Evolutionary conservation across 2,329 filamentous ascomycete genomes (phyloP).

Genomic region (Aspergillus sp.): DNA sequence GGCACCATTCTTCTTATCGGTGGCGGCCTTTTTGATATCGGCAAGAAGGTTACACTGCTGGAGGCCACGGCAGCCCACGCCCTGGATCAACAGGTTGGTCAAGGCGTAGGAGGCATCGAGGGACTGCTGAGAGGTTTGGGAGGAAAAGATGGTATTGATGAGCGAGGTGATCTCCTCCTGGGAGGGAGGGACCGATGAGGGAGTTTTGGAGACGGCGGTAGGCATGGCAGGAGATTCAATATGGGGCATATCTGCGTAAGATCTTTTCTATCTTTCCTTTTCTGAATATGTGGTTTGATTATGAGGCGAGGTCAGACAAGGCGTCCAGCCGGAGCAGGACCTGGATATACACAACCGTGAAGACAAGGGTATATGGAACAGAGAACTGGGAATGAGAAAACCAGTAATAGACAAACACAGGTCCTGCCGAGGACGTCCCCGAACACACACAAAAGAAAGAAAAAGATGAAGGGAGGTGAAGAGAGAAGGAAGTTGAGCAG

Average conservation of each 20-base stretch:
- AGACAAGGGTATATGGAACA: neutral
- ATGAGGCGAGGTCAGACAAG: too few species aligned
- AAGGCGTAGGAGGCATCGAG: constrained; percentile 61
- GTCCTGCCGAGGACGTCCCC: neutral
- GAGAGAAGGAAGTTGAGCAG: neutral
- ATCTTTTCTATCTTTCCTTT: constrained; percentile 11
- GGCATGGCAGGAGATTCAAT: constrained; percentile 35
- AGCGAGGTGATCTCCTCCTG: constrained; percentile 58
- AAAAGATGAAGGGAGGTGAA: neutral
- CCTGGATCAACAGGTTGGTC: constrained; percentile 56
- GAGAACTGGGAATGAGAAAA: neutral
- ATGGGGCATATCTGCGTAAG: constrained; percentile 37
- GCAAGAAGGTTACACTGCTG: constrained; percentile 54
- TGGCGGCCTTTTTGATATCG: constrained; percentile 65
- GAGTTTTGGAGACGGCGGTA: constrained; percentile 42
- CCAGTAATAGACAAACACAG: neutral
- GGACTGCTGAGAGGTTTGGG: constrained; percentile 59
- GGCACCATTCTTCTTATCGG: constrained; percentile 86
- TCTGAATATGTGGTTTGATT: too few species aligned
- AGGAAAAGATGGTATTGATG: constrained; percentile 59
- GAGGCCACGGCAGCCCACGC: constrained; percentile 56
- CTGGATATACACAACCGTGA: neutral
- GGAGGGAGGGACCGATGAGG: constrained; percentile 47
- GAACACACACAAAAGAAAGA: neutral
- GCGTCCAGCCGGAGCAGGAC: neutral